Percentiles rank a stretch among this genome's conserved stretches.
phyloP scores from a whole-genome alignment of 1,284 basidiomycete genomes.

The Stereum hirsutum region DNA sequence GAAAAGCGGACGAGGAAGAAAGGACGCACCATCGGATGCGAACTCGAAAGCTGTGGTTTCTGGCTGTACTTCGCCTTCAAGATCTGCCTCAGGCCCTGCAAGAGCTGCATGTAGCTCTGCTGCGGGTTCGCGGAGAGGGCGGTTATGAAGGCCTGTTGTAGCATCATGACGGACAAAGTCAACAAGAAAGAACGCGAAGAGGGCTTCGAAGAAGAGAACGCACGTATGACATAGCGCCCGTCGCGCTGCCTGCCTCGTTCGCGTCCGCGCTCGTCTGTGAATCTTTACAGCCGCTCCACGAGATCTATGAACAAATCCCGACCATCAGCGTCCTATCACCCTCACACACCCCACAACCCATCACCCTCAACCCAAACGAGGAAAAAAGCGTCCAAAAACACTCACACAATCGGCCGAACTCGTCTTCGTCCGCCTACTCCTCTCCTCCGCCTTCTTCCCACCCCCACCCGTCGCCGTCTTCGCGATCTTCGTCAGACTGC shows the following conservation, averaged over 20 bases:
- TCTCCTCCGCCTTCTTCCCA: conserved; percentile 55
- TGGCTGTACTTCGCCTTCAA: conserved; percentile 68
- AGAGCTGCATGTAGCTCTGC: conserved; percentile 76
- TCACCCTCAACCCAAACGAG: conserved; percentile 10
- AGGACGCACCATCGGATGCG: conserved; percentile 62
- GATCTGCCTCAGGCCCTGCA: conserved; percentile 62
- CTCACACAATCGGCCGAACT: conserved; percentile 64
- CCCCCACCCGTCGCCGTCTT: conserved; percentile 29
- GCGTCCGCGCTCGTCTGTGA: conserved; percentile 90
- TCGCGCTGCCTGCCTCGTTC: conserved; percentile 73
- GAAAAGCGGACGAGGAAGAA: no score
- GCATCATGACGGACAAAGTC: no score
- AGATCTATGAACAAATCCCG: no score
- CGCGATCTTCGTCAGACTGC: conserved; percentile 29
- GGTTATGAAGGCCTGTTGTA: conserved; percentile 66
- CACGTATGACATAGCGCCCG: conserved; percentile 82
- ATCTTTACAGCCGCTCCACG: conserved; percentile 90
- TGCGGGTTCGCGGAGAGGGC: conserved; percentile 53
- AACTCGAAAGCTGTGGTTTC: conserved; percentile 71
- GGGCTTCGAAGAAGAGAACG: conserved; percentile 14
- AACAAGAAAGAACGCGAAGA: background rate
- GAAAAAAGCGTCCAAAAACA: conserved; percentile 26
- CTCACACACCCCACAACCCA: no score
- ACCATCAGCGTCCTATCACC: no score
- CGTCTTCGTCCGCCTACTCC: conserved; percentile 61